Evolutionary conservation across 2,329 filamentous ascomycete genomes (phyloP), one percentile per base, ranked within the genome.

Genomic region (Apiospora koreana): DNA sequence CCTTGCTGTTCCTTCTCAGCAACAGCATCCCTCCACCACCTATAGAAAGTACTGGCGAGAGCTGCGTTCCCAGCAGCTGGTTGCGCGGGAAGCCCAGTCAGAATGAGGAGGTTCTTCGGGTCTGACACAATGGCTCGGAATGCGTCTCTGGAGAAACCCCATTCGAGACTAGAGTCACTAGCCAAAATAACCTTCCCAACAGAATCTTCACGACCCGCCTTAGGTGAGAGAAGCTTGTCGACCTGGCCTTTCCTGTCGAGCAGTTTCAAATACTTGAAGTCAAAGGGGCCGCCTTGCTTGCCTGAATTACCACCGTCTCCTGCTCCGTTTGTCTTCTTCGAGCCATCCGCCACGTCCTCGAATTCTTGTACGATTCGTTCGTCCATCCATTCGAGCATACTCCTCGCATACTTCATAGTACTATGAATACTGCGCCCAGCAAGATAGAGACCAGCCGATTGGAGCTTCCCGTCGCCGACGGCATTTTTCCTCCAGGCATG

Each of bases 381-480:
- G 78, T 98, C 95, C 95, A 99, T 98, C 96, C 96, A 99, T 79
- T 99, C 96, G 42, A 99, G 85, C 93, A 99, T 97, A 80, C 95
- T 98, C 74, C 95, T 89, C 35, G 95, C 93, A 74, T 98, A 94
- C 68, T 94, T 89, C 86, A 98, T 93, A 0, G 95, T 97, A 72
- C 94, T 95, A 70, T 93, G 92, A 73, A 94, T 93, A 72, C 94
- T 97, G 71, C 91, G 92, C 48, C 94, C 95, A 0, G 95, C 95
- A 58, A 99, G 85, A 78, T 94, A 98, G 0, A 98, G 85, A 75
- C 87, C 89, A 0, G 88, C 83, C 0, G 84, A 81, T 69, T 84
- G 84, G 21, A 92, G 81, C 1, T 82, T 81, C 28, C 86, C 86
- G 31, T 87, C 86, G 10, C 84, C 84, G 1, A 84, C 80, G 0